Base-by-base conservation (phyloP, 2,329 filamentous ascomycete species). In the Fusarium irregulare region DNA sequence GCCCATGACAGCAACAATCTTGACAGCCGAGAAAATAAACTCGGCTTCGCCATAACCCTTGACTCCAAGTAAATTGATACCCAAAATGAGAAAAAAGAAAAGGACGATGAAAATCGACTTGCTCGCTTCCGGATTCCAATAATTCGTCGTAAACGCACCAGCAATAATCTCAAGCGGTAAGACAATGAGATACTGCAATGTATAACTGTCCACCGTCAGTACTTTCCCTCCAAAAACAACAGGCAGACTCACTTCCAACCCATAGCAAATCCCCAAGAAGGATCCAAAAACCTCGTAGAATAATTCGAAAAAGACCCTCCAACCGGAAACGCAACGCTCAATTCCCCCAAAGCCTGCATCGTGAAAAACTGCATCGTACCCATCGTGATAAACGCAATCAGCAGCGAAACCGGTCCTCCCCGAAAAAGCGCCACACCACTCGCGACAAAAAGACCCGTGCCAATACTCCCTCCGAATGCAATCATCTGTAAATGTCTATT, bases 191-290 rank as follows among this genome's bases (percentile, higher is more conserved):
- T 94, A 97, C 80, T 97, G 92, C 62, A 97, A 78, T 7, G 92
- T 92, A 77, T 97, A 97, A 75, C 90, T 92, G 4, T 18, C 14
- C 7, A 7, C 30, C 16, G 53, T 66, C 18, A 60, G 48, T 42
- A 14, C 20, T 12, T 27, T 37, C 23, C 18, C 18, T 12, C 18
- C 2, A 27, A 28, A 1, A 28, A 11, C 12, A 23, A 28, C 14
- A 6, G 6, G 14, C 20, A 11, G n/a, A 49, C 60, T 66, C 78
- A 92, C 86, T 97, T 97, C 93, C 93, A 97, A 12, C 93, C 94
- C 93, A 97, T 97, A 28, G 93, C 93, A 77, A 97, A 97, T 0
- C 93, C 94, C 93, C 93, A 97, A 1, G 94, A 94, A 1, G 94
- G 95, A 77, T 98, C 94, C n/a, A 98, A 81, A 76, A 98, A 98